Conservation (phyloP, 2,329 filamentous ascomycete species). For the Colletotrichum sp. region DNA sequence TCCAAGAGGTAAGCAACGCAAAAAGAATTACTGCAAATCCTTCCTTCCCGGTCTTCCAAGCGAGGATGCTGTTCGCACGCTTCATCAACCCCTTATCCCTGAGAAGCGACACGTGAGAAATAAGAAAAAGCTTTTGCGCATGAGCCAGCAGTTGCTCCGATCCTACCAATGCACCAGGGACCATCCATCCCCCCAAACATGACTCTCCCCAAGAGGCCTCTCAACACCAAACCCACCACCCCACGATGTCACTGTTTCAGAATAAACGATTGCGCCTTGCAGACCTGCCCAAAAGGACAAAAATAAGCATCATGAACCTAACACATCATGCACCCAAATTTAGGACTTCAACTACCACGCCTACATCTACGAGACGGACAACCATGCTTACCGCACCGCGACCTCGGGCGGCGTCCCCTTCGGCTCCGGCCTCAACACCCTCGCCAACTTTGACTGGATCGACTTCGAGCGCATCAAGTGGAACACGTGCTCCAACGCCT, state of each 20-base stretch:
- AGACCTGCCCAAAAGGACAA: neutral
- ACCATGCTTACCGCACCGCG: conserved; percentile 63
- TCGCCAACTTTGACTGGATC: conserved; percentile 63
- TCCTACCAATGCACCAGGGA: neutral
- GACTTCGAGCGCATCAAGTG: conserved; percentile 64
- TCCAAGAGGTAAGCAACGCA: conserved; percentile 58
- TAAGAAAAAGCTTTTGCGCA: neutral
- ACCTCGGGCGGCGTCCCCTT: conserved; percentile 70
- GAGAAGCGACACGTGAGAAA: neutral
- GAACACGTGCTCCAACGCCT: conserved; percentile 61
- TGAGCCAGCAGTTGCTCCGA: conserved; percentile 1
- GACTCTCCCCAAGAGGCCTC: neutral
- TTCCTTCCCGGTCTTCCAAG: neutral
- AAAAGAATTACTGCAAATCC: too few relatives aligned
- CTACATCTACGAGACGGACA: conserved; percentile 64
- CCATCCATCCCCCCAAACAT: neutral
- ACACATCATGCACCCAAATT: neutral
- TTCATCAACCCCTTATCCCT: neutral
- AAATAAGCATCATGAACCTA: neutral
- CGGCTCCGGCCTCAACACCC: conserved; percentile 68
- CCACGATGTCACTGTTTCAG: conserved; percentile 8
- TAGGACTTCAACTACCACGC: conserved; percentile 61
- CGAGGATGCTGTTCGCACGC: neutral
- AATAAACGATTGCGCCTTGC: neutral
- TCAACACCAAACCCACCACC: neutral